phyloP scores from a whole-genome alignment of 768 basidiomycete genomes.

The Austroboletus festivus region DNA sequence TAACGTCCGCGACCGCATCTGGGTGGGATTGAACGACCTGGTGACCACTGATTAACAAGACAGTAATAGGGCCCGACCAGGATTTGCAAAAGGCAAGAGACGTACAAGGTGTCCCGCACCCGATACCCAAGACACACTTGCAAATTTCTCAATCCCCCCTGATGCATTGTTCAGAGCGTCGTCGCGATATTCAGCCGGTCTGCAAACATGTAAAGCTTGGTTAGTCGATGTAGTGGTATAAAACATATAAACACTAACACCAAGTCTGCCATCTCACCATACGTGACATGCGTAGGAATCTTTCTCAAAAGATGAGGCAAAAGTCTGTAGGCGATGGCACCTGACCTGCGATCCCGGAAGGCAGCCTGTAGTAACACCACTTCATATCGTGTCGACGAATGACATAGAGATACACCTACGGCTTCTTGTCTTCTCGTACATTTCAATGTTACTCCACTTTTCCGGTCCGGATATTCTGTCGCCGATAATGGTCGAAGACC shows the following conservation, averaged over 20 bases:
- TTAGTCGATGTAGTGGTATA: not conserved
- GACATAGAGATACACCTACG: not conserved
- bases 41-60: not conserved
- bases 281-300: slow-evolving; percentile 5
- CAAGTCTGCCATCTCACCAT: not conserved
- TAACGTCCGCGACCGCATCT: not conserved
- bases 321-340: not conserved
- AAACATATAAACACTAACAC: not conserved
- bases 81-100: not conserved
- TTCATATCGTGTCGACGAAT: not conserved
- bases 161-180: slow-evolving; percentile 1
- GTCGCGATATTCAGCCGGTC: not conserved
- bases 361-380: not conserved
- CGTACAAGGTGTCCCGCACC: slow-evolving; percentile 7
- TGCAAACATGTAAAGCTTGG: not conserved
- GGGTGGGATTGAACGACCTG: slow-evolving; percentile 4
- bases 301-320: not conserved
- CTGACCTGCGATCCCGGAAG: not conserved
- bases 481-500: not conserved
- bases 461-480: not conserved
- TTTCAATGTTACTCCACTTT: not conserved
- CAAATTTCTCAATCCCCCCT: slow-evolving; percentile 1
- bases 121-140: slow-evolving; percentile 1
- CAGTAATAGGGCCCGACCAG: no score
- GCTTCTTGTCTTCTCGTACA: not conserved